A percentile compares a stretch with the other conserved stretches of the same genome.
These are phyloP conservation scores for Suhomyces faveliae DNA, from an alignment of 805 yeast species.

Conservation along the genomic window DNA sequence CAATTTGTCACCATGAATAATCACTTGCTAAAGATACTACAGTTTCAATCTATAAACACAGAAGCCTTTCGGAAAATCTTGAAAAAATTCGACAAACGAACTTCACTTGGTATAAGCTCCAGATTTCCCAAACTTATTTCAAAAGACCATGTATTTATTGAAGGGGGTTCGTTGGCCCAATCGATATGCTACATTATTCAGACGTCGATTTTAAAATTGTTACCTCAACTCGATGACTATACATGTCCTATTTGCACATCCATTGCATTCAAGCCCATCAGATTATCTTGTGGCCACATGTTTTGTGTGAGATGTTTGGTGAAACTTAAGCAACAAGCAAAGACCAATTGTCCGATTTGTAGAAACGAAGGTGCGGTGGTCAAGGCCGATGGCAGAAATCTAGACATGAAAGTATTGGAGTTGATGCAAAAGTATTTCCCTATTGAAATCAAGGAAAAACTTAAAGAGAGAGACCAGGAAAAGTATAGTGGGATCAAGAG, in stretches of 20 bases:
- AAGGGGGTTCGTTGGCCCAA: slow-evolving; percentile 51
- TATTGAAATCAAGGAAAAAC: slow-evolving; percentile 60
- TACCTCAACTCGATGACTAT: slow-evolving; percentile 77
- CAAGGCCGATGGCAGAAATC: slow-evolving; percentile 56
- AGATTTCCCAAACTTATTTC: slow-evolving; percentile 46
- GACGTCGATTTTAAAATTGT: slow-evolving; percentile 49
- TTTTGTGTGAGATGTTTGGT: slow-evolving; percentile 74
- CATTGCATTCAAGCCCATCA: slow-evolving; percentile 70
- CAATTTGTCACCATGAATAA: slow-evolving; percentile 54
- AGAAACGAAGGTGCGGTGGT: slow-evolving; percentile 50
- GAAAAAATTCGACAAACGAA: slow-evolving; percentile 75
- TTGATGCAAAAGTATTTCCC: slow-evolving; percentile 65
- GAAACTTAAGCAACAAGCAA: slow-evolving; percentile 57
- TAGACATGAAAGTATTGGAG: slow-evolving; percentile 53
- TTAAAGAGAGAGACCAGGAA: slow-evolving; percentile 49
- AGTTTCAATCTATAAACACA: slow-evolving; percentile 60
- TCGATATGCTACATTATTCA: slow-evolving; percentile 57
- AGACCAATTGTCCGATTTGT: slow-evolving; percentile 69
- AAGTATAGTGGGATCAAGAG: slow-evolving; percentile 31
- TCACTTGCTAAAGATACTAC: slow-evolving; percentile 53
- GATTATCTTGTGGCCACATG: slow-evolving; percentile 61
- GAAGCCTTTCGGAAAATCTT: slow-evolving; percentile 66
- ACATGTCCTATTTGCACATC: slow-evolving; percentile 71
- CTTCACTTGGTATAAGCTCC: slow-evolving; percentile 49
- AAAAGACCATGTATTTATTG: slow-evolving; percentile 42